Conservation (phyloP, 306 rosid species). For the Luffa acutangula region DNA sequence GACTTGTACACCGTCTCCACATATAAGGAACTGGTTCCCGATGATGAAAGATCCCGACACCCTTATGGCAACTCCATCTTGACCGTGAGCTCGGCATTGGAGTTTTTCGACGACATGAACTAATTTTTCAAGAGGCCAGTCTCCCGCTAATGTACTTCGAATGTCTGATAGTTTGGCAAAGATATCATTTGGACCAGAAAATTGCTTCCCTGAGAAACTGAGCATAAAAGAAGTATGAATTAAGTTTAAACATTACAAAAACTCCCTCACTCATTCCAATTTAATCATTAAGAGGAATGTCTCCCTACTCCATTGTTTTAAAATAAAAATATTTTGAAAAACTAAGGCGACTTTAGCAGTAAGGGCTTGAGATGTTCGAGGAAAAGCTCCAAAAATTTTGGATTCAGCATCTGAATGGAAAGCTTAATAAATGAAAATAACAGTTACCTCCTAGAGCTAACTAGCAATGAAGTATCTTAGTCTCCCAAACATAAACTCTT, state of each 20-base stretch:
- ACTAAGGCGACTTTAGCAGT: not conserved
- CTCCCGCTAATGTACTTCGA: slow-evolving; percentile 66
- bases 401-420: not conserved
- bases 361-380: not conserved
- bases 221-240: not conserved
- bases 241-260: not conserved
- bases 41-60: slow-evolving; percentile 78
- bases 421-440: not conserved
- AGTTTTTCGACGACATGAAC: slow-evolving; percentile 89
- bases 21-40: slow-evolving; percentile 89
- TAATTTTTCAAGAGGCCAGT: slow-evolving; percentile 88
- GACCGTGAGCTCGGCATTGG: slow-evolving; percentile 68
- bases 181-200: slow-evolving; percentile 47
- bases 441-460: not conserved
- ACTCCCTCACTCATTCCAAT: no score
- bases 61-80: slow-evolving; percentile 78
- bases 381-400: not conserved
- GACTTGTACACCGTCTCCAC: slow-evolving; percentile 93
- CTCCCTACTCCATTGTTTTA: not conserved
- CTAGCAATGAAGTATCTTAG: not conserved
- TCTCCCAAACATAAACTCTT: not conserved
- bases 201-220: slow-evolving; percentile 77
- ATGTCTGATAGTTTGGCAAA: slow-evolving; percentile 45
- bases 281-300: not conserved
- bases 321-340: not conserved